phyloP scores from a whole-genome alignment of 495 filamentous ascomycete genomes.

The Penicillium herquei region DNA sequence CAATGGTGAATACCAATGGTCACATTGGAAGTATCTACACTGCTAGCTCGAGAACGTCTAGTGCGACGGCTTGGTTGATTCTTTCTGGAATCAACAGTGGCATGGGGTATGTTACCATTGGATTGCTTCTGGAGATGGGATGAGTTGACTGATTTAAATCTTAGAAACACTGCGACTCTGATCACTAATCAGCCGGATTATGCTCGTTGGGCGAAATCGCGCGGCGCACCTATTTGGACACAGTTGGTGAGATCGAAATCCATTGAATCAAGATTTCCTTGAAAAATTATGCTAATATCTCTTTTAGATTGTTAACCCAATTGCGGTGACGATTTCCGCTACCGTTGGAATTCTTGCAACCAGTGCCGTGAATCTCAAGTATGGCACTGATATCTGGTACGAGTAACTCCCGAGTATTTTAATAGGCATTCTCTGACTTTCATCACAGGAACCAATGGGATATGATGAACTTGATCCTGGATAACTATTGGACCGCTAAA shows the following conservation, averaged over 20 bases:
- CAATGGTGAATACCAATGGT: constrained; percentile 1
- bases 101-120: not conserved
- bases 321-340: constrained; percentile 3
- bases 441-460: constrained; percentile 6
- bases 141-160: not conserved
- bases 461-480: constrained; percentile 5
- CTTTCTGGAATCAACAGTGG: constrained; percentile 7
- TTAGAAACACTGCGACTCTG: constrained; percentile 4
- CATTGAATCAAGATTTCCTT: not conserved
- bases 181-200: constrained; percentile 8
- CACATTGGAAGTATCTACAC: not conserved
- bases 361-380: constrained; percentile 4
- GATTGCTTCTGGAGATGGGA: not conserved
- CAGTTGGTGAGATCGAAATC: not conserved
- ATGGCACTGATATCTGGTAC: constrained; percentile 4
- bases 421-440: not conserved
- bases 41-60: not conserved
- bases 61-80: constrained; percentile 4
- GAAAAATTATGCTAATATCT: not conserved
- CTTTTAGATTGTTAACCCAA: not conserved
- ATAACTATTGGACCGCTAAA: constrained; percentile 3
- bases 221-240: constrained; percentile 3
- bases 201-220: constrained; percentile 2
- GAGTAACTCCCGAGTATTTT: not conserved
- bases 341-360: constrained; percentile 2